Conservation (phyloP, 805 yeast species). For the Naumovozyma dairenensis region DNA sequence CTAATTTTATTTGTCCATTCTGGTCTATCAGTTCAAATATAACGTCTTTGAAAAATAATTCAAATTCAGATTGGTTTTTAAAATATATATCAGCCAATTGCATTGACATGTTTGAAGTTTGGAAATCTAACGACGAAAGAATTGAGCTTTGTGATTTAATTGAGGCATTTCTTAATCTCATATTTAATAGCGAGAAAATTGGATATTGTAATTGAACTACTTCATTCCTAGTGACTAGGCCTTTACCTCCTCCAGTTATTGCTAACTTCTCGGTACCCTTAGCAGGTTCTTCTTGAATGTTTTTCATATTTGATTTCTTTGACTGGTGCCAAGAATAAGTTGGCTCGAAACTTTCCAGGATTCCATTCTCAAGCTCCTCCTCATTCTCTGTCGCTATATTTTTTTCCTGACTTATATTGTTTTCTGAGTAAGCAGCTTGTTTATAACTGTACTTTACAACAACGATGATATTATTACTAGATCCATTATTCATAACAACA, state of each 20-base stretch:
- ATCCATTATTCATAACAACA: slow-evolving; percentile 28
- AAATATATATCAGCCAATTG: slow-evolving; percentile 11
- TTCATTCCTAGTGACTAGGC: background rate
- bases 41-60: slow-evolving; percentile 11
- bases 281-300: background rate
- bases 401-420: background rate
- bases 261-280: background rate
- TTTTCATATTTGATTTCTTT: background rate
- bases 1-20: slow-evolving; percentile 11
- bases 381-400: slow-evolving; percentile 1
- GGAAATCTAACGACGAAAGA: slow-evolving; percentile 27
- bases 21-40: slow-evolving; percentile 17
- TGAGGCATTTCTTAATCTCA: slow-evolving; percentile 24
- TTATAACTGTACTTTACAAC: slow-evolving; percentile 1
- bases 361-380: slow-evolving; percentile 7
- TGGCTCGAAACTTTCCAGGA: slow-evolving; percentile 22
- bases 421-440: background rate
- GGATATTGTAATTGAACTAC: slow-evolving; percentile 15
- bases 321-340: slow-evolving; percentile 11
- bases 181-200: slow-evolving; percentile 24
- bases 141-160: slow-evolving; percentile 15
- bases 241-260: background rate
- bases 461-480: slow-evolving; percentile 20
- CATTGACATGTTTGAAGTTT: slow-evolving; percentile 20
- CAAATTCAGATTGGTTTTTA: background rate